A percentile compares a stretch with the other conserved stretches of the same genome.
phyloP scores from a whole-genome alignment of 768 basidiomycete genomes.

The Rhizopogon rudus region DNA sequence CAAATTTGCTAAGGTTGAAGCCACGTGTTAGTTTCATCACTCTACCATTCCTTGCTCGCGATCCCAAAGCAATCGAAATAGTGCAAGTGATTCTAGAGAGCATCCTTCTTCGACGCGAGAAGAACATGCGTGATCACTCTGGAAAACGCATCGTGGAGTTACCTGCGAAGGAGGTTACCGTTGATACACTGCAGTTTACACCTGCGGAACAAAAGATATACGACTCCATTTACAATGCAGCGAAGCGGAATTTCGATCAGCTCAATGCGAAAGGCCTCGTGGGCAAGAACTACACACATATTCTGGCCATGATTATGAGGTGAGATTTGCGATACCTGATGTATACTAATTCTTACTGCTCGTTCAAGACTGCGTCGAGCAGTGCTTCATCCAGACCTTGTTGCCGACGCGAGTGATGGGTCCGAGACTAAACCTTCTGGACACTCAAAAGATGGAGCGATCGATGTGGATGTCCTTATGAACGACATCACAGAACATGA shows the following conservation, averaged over 20 bases:
- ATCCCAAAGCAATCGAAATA: slow-evolving; percentile 90
- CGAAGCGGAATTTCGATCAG: slow-evolving; percentile 75
- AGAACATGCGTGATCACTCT: slow-evolving; percentile 83
- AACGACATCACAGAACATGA: slow-evolving; percentile 40
- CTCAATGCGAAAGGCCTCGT: slow-evolving; percentile 75
- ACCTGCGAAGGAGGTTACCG: slow-evolving; percentile 73
- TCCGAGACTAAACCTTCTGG: slow-evolving; percentile 31
- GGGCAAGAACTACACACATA: slow-evolving; percentile 79
- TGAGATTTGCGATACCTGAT: slow-evolving; percentile 26
- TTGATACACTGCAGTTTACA: slow-evolving; percentile 79
- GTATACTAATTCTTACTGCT: slow-evolving; percentile 3
- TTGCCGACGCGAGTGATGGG: slow-evolving; percentile 50
- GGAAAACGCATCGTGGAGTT: slow-evolving; percentile 87
- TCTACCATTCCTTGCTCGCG: slow-evolving; percentile 84
- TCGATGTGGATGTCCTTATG: slow-evolving; percentile 60
- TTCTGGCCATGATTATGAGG: slow-evolving; percentile 95
- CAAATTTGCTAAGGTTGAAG: slow-evolving; percentile 2
- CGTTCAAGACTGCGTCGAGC: slow-evolving; percentile 74
- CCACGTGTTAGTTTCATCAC: slow-evolving; percentile 68
- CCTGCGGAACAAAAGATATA: slow-evolving; percentile 82
- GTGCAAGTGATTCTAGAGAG: slow-evolving; percentile 93
- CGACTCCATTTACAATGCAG: slow-evolving; percentile 76
- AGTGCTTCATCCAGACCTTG: slow-evolving; percentile 86
- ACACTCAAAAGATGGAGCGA: slow-evolving; percentile 27
- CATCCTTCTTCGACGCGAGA: slow-evolving; percentile 83